Evolutionary conservation across 768 basidiomycete genomes (phyloP), one percentile per base, ranked within the genome.

Genomic region (Hypsizygus marmoreus): DNA sequence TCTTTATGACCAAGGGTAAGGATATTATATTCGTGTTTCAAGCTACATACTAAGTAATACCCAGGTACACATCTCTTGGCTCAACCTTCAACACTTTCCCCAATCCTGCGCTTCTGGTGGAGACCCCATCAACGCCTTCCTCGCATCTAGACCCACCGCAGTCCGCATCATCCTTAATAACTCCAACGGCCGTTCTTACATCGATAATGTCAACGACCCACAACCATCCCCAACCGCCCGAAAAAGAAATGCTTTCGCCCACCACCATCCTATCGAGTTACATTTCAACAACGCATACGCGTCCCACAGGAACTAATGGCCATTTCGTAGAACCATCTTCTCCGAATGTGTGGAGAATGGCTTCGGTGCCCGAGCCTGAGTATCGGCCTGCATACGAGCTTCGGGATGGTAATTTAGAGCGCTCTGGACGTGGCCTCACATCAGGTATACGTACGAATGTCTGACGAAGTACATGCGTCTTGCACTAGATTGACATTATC

Each of bases 1-100:
- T 28, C 63, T 99, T 32, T 99, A 99, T 59, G 92, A 98, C 57
- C 74, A 88, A 68, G 97, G 95, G 89, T 95, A 47, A 44, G 84
- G n/a, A n/a, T 64, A 9, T 56, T 30, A 28, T 45, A 35, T 48
- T 43, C 17, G 9, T 33, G 22, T 37, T 24, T 17, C 22, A 16
- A 38, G 20, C 11, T 29, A 3, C 39, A 3, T 31, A 17, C 42
- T 48, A 29, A 29, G 35, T 36, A 16, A 49, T 34, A 38, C 38
- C 1, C 34, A 95, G 94, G n/a, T 99, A 95, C 66, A 99, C 97
- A 2, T 97, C 95, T 4, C 81, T 99, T 14, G 95, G 97, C 13
- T 97, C 95, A 9, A 93, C 88, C 6, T 91, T 82, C 68, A 97
- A 98, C 68, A 98, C 97, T 0, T 87, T 86, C 62, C 93, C 85